Evolutionary conservation across 306 rosid species (phyloP).

Genomic region (Pterocarpus santalinus): DNA sequence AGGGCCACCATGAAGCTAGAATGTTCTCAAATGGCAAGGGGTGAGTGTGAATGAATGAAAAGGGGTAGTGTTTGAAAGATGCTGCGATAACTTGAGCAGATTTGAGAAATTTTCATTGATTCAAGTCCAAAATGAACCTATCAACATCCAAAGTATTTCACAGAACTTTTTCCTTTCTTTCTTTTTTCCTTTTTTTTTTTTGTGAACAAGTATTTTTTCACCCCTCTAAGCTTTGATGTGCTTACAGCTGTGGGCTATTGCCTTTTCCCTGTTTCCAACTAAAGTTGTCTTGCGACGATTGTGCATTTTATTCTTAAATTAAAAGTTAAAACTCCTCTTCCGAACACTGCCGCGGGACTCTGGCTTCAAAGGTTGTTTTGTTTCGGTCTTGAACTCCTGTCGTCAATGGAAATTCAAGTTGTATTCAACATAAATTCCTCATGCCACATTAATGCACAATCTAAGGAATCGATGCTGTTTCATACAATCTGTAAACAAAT

Average conservation of each 20-base stretch:
- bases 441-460: not conserved
- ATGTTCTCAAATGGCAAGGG: not conserved
- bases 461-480: not conserved
- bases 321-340: not conserved
- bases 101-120: not conserved
- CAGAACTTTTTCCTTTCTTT: not conserved
- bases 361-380: not conserved
- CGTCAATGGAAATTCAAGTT: not conserved
- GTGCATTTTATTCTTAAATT: too few species aligned
- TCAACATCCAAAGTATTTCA: not conserved
- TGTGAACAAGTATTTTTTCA: not conserved
- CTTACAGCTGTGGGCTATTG: not conserved
- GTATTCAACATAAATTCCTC: constrained; percentile 9
- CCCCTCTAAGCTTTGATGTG: not conserved
- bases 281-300: not conserved
- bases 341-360: too few species aligned
- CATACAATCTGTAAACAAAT: not conserved
- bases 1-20: not conserved
- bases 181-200: not conserved
- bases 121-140: not conserved
- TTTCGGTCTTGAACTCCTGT: not conserved
- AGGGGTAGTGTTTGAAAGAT: too few species aligned
- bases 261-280: not conserved
- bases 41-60: not conserved
- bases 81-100: not conserved